Evolutionary conservation across 352 stramenopile species (phyloP), one percentile per base, ranked within the genome.

Genomic region (Globisporangium radiosum): DNA sequence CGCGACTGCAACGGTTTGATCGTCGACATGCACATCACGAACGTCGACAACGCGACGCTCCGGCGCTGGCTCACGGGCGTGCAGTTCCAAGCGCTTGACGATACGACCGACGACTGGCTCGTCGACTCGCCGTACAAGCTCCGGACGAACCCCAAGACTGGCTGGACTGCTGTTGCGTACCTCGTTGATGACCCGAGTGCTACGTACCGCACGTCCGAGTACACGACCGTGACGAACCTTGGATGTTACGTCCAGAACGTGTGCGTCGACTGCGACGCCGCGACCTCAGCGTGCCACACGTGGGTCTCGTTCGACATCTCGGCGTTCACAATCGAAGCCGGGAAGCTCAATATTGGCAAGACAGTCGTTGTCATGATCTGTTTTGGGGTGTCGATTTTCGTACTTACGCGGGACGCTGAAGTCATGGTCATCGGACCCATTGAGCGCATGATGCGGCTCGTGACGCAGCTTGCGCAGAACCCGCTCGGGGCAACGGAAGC

Each of bases 361-460:
- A 97, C 88, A 5, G 68, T 95, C 5, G 70, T 97, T 1, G 84
- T 97, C 47, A 96, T 96, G 65, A 86, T 97, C 54, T 94, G 96
- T 45, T 86, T 98, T 49, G 78, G 76, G 25, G 79, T 95, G 7
- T 92, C 89, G 33, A 94, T 97, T 54, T 84, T 95, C 44, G 81
- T 97, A n/a, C 88, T 98, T 54, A 96, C 89, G 5, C 87, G 81
- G 60, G 95, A 98, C 59, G 93, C 96, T 2, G 93, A 98, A 60
- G 69, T 80, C 33, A 94, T 98, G 68, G 93, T 99, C 44, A 98
- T 99, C 66, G 82, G 87, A 6, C 96, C 95, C 1, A 98, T 99
- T 58, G 96, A 99, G 67, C 81, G 94, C 6, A 98, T 99, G 91
- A 96, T 98, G 69, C 78, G 87, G 2, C 70, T 90, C 10, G 76